Evolutionary conservation across 2,329 filamentous ascomycete species (phyloP).

Genomic region (Plenodomus biglobosus): DNA sequence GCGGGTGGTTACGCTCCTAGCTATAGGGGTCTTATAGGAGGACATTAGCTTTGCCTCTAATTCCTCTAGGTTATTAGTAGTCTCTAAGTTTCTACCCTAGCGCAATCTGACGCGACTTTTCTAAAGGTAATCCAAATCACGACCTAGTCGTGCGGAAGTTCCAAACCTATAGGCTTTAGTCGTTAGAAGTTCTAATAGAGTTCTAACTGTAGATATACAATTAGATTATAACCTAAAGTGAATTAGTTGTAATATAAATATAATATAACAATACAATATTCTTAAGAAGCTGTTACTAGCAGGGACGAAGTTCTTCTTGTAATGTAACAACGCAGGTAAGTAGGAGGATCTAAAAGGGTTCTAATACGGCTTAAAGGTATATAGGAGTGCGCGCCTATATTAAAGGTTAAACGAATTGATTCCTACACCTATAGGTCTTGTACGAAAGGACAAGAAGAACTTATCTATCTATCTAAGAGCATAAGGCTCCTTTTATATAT

Average conservation of each 20-base stretch:
- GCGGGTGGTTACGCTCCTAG: not conserved
- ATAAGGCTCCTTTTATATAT: too few relatives aligned
- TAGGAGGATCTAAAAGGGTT: not conserved
- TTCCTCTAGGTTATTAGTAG: conserved; percentile 1
- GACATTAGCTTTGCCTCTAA: not conserved
- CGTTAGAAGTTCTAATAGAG: not conserved
- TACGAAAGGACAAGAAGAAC: not conserved
- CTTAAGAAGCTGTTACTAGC: not conserved
- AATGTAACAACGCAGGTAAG: not conserved
- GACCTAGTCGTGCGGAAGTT: not conserved
- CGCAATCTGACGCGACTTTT: not conserved
- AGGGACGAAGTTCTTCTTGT: not conserved
- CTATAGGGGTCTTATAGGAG: not conserved
- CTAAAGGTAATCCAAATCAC: not conserved
- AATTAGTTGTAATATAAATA: not conserved
- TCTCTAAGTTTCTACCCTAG: not conserved
- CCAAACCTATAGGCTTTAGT: not conserved
- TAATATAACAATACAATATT: not conserved
- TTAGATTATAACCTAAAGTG: not conserved
- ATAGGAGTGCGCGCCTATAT: not conserved
- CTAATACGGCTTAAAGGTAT: not conserved
- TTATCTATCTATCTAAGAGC: not conserved
- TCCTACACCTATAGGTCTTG: not conserved
- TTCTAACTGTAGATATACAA: too few relatives aligned
- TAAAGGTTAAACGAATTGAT: not conserved